Evolutionary conservation across 2,329 filamentous ascomycete genomes (phyloP), one percentile per base, ranked within the genome.

Genomic region (Talaromyces sp.): DNA sequence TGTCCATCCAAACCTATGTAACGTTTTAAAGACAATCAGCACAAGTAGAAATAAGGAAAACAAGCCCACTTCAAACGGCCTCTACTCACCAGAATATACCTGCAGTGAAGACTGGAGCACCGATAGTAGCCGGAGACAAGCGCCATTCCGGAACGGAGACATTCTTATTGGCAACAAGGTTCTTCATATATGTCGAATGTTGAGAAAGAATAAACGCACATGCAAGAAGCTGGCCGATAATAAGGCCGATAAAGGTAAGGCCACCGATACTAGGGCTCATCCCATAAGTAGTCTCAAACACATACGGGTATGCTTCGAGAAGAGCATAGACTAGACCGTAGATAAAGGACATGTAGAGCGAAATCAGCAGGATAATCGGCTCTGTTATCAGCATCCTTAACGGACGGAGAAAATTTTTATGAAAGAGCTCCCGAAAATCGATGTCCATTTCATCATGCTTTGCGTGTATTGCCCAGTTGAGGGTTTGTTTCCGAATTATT

Each of bases 391-490:
- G 65, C 78, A 82, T 80, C 53, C 67, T 61, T 23, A 75, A 72
- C 7, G 77, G 76, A 23, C 73, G 71, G 28, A 73, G 62, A 2
- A 81, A 68, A 61, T 80, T 81, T 18, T 76, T 76, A 5, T 68
- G 65, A 0, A 71, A 58, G 50, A 82, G 66, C 12, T 68, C 70
- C 14, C 66, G 66, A 5, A 74, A 33, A 31, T 72, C 69, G 4
- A 77, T 62, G 0, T 66, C 68, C 3, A 68, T 62, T 64, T 81
- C 77, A 27, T 81, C 78, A 2, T 71, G 64, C 50, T 74, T 74
- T 1, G 80, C 73, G 64, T 81, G 77, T 0, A 81, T 57, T 0
- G 77, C 78, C 76, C 76, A 79, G 64, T 83, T 81, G 30, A 73
- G 66, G 2, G 79, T 84, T 64, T 76, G 75, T 56, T 70, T 70